A percentile compares a stretch with the other conserved stretches of the same genome.
These are phyloP conservation scores for Fusarium concolor DNA, from an alignment of 2,329 filamentous ascomycete species.

Conservation along the genomic window DNA sequence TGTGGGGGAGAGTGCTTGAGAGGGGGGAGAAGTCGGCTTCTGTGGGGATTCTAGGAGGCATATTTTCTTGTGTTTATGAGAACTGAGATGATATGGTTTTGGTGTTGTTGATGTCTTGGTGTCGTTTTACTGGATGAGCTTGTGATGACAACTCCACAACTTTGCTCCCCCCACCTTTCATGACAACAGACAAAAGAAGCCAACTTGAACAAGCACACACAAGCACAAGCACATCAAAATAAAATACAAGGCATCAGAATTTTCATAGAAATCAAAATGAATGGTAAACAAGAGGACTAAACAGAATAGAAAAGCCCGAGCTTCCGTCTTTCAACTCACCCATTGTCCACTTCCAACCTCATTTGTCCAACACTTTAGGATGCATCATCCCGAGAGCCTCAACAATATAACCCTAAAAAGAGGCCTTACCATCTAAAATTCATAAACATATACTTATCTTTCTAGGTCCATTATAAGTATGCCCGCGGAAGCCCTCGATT, in stretches of 20 bases:
- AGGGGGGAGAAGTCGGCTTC: slow-evolving; percentile 62
- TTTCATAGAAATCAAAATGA: background rate
- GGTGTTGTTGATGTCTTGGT: background rate
- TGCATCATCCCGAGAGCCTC: too few species aligned
- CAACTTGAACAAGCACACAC: background rate
- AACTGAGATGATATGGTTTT: background rate
- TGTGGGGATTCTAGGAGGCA: slow-evolving; percentile 63
- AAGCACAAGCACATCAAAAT: background rate
- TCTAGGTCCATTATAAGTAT: too few species aligned
- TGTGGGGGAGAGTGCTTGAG: slow-evolving; percentile 48
- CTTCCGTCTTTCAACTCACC: background rate
- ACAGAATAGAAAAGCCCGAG: background rate
- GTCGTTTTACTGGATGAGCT: background rate
- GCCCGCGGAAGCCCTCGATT: too few species aligned
- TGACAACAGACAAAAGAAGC: background rate
- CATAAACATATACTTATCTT: too few species aligned
- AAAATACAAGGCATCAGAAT: background rate
- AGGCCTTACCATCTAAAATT: too few species aligned
- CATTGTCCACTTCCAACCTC: background rate
- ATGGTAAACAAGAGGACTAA: background rate
- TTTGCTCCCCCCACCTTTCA: background rate
- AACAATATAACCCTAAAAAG: too few species aligned
- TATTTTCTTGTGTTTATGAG: slow-evolving; percentile 37
- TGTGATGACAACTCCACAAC: background rate
- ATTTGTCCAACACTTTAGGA: too few species aligned